Percentiles rank a stretch among this genome's conserved stretches.
phyloP scores from a whole-genome alignment of 176 grass and related monocot species.

The Panicum miliaceum region DNA sequence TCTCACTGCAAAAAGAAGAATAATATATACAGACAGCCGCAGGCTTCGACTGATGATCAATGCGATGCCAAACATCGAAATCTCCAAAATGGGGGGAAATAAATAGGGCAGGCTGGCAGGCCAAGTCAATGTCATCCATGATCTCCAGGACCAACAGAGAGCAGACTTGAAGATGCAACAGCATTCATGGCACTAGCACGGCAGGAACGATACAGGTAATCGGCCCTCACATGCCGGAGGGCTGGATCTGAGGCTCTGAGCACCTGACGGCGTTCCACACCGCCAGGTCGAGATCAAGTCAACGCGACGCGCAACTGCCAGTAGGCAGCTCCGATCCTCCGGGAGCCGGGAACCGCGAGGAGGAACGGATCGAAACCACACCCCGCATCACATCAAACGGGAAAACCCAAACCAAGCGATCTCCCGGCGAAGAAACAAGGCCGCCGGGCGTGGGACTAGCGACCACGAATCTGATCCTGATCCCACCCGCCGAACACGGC shows the following conservation, averaged over 20 bases:
- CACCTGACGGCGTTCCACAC: not conserved
- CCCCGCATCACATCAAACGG: not conserved
- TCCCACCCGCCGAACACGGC: not conserved
- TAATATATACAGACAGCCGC: not conserved
- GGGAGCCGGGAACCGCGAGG: not conserved
- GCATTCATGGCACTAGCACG: not conserved
- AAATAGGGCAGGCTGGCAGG: not conserved
- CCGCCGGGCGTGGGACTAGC: not conserved
- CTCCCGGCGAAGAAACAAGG: not conserved
- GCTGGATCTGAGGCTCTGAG: constrained; percentile 54
- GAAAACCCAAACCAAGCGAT: not conserved
- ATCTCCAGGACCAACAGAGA: not conserved
- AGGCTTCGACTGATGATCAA: not conserved
- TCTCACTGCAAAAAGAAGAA: not conserved
- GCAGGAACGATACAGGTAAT: not conserved
- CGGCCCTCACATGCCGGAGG: not conserved
- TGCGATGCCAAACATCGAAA: not conserved
- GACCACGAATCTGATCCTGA: constrained; percentile 1
- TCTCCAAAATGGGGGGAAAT: constrained; percentile 4
- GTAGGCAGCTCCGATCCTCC: constrained; percentile 30
- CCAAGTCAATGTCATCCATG: not conserved
- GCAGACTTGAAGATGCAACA: not conserved
- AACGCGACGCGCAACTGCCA: not conserved
- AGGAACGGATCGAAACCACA: not conserved
- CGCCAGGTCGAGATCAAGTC: constrained; percentile 23